Evolutionary conservation across 2,329 filamentous ascomycete species (phyloP), one percentile per base, ranked within the genome.

Genomic region (Purpureocillium lavendulum): DNA sequence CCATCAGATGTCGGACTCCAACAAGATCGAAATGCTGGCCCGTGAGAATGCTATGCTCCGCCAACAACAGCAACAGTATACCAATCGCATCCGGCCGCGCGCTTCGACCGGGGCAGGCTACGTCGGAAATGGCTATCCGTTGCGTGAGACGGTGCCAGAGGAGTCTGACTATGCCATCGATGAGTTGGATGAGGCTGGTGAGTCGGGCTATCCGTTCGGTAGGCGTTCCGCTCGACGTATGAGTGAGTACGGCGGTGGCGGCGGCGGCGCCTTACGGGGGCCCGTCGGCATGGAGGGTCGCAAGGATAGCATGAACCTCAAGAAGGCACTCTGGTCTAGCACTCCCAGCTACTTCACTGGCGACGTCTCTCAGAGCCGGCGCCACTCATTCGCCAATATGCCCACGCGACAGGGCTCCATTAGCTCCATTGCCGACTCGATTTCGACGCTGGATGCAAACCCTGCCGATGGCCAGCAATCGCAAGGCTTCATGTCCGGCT

Each of bases 381-480:
- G 86, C 21, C 86, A 90, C 59, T 90, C 86, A 2, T 87, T 92
- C 54, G 86, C 79, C 38, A 80, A 80, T 50, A 71, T 82, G 52
- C 77, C 75, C 21, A 79, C 76, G 18, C 70, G 79, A 12, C 78
- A 82, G 48, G 73, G 70, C 2, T 82, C 78, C 3, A 75, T 82
- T 46, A 73, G 75, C 49, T 81, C 77, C 21, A 63, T 77, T 38
- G 69, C 68, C 36, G 77, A 81, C 49, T 58, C 66, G 35, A 59
- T 64, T 30, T 57, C 66, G 4, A 51, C 66, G 9, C 62, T 76
- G 16, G 74, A 79, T 14, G 55, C 60, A 9, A 59, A 60, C 3
- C 54, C 60, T 13, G 60, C 65, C 14, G 72, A 77, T 11, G 55
- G 55, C 26, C 59, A 67, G 40, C 58, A 63, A 18, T 47, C 57